These are phyloP conservation scores for Stromatinia cepivora DNA, from an alignment of 2,329 filamentous ascomycete genomes.

Conservation along the genomic window DNA sequence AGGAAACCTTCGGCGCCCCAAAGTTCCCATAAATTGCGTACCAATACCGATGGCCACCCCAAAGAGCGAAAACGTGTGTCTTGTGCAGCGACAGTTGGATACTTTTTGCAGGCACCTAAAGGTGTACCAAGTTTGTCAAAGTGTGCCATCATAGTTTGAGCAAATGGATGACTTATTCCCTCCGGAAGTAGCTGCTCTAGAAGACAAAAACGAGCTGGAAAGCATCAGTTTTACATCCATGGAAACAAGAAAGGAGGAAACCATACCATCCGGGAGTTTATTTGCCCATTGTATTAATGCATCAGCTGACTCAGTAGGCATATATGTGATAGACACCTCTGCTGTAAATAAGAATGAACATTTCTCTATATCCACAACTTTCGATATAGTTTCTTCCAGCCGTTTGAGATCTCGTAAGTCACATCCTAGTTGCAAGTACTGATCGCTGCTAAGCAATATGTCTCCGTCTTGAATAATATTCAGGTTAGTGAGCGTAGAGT, in stretches of 20 bases:
- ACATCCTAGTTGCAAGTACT: slow-evolving; percentile 79
- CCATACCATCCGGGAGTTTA: slow-evolving; percentile 63
- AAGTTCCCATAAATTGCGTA: slow-evolving; percentile 75
- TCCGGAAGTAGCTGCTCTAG: slow-evolving; percentile 85
- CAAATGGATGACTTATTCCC: slow-evolving; percentile 77
- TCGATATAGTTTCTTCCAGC: slow-evolving; percentile 60
- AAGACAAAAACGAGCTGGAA: slow-evolving; percentile 74
- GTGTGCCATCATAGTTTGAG: slow-evolving; percentile 79
- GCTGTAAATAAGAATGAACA: slow-evolving; percentile 76
- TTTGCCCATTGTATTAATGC: slow-evolving; percentile 77
- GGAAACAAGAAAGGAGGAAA: not conserved
- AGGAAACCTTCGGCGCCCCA: slow-evolving; percentile 74
- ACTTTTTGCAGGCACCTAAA: slow-evolving; percentile 70
- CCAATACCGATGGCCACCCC: slow-evolving; percentile 66
- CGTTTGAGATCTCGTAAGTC: slow-evolving; percentile 69
- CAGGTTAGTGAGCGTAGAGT: slow-evolving; percentile 50
- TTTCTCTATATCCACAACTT: slow-evolving; percentile 56
- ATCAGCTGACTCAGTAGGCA: slow-evolving; percentile 74
- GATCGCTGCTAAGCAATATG: slow-evolving; percentile 63
- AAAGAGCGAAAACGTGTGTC: slow-evolving; percentile 62
- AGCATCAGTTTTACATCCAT: slow-evolving; percentile 27
- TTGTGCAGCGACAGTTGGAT: slow-evolving; percentile 68
- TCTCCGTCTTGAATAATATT: slow-evolving; percentile 45
- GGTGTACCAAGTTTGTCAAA: slow-evolving; percentile 80
- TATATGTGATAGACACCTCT: slow-evolving; percentile 90